phyloP scores from a whole-genome alignment of 2,329 filamentous ascomycete genomes.

The Talaromyces rugulosus region DNA sequence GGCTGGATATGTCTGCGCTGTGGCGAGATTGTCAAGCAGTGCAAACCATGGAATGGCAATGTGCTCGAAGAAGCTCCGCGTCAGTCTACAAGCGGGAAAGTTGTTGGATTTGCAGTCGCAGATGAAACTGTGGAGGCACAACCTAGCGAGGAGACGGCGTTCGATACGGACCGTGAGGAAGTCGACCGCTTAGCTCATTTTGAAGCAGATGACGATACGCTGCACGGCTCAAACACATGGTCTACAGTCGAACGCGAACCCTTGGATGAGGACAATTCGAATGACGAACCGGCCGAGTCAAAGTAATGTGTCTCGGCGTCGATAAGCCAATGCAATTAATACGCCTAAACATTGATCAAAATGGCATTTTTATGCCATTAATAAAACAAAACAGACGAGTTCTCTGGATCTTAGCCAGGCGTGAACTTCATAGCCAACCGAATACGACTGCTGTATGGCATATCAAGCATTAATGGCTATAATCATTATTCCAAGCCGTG shows the following conservation, averaged over 20 bases:
- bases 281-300: background rate
- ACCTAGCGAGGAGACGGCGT: constrained; percentile 6
- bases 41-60: constrained; percentile 87
- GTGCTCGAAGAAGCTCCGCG: constrained; percentile 54
- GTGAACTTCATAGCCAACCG: background rate
- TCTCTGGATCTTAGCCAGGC: background rate
- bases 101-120: constrained; percentile 39
- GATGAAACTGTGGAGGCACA: constrained; percentile 15
- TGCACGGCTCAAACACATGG: constrained; percentile 36
- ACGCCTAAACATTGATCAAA: background rate
- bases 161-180: constrained; percentile 19
- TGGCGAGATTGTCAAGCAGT: constrained; percentile 76
- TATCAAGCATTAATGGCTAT: background rate
- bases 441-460: background rate
- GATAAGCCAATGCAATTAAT: background rate
- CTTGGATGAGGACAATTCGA: background rate
- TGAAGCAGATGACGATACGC: constrained; percentile 29
- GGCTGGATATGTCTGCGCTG: constrained; percentile 91
- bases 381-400: background rate
- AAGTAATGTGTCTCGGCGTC: background rate
- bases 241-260: constrained; percentile 26
- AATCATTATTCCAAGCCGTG: background rate
- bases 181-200: constrained; percentile 15
- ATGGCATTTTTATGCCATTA: background rate
- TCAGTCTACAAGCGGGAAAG: constrained; percentile 33